Base-by-base conservation (phyloP, 345 rosid genomes). In the Salix arbutifolia region DNA sequence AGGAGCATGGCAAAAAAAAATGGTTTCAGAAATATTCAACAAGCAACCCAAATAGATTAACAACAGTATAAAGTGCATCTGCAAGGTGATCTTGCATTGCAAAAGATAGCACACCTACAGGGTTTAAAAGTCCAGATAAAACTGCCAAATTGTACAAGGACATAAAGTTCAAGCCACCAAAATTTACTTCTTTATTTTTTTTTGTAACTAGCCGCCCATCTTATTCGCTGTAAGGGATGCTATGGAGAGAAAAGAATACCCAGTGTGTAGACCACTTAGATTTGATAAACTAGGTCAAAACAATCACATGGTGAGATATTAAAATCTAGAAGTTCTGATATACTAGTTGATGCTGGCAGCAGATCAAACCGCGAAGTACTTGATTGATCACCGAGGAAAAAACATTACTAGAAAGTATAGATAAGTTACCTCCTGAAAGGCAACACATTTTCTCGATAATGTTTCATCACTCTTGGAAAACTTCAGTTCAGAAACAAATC, bases 391-490 rank as follows among this genome's bases (percentile, higher is more conserved):
- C 21, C 30, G 6, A 35, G 12, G 66, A 44, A 65, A 72, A 46
- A 10, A 16, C 76, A 71, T 0, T 53, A 44, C 64, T 13, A 30
- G 56, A 40, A 52, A 50, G 37, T 10, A 61, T 31, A 10, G 19
- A 61, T 76, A 64, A 35, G 75, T 60, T 82, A 94, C 99, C 97
- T 88, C 99, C 83, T 96, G 98, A 81, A 94, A 89, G 84, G 90
- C 84, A 58, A 90, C 89, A 69, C 78, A 67, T 87, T 89, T 96
- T 79, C 99, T 90, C 1, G 99, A 87, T 70, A 94, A 84, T 0
- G 97, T 96, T 76, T 96, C 98, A 78, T 91, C 97, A 67, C 94
- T 94, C 83, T 91, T 96, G 0, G 84, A 82, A 86, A 96, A 89
- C 84, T 86, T 96, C 66, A 96, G 83, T 75, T 96, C 99, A 8